Conservation (phyloP, 2,329 filamentous ascomycete genomes). For the Dactylellina haptotyla region DNA sequence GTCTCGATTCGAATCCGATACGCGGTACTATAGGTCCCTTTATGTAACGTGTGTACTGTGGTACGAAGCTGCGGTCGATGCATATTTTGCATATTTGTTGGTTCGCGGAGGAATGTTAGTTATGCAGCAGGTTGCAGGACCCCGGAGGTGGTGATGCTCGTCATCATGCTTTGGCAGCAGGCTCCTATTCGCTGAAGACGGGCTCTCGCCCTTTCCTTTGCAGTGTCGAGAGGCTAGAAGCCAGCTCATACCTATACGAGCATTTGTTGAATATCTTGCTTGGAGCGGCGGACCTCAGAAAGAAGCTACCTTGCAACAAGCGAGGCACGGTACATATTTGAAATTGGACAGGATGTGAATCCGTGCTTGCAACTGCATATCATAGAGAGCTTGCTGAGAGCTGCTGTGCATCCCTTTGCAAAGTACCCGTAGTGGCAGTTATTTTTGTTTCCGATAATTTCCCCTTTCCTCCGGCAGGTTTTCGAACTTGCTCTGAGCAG, state of each 20-base stretch:
- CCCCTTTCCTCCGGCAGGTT: slow-evolving; percentile 27
- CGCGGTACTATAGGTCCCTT: too few species aligned
- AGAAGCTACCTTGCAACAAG: background rate
- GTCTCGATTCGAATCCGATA: too few species aligned
- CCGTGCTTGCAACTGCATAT: background rate
- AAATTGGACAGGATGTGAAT: slow-evolving; percentile 18
- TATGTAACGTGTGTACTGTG: too few species aligned
- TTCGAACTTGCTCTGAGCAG: background rate
- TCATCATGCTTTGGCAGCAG: slow-evolving; percentile 44
- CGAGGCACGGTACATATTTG: background rate
- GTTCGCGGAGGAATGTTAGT: background rate
- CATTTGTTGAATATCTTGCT: background rate
- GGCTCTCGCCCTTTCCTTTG: slow-evolving; percentile 1
- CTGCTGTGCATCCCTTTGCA: background rate
- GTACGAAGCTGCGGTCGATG: slow-evolving; percentile 3
- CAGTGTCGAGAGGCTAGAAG: background rate
- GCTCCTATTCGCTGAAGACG: slow-evolving; percentile 45
- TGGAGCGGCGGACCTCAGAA: too few species aligned
- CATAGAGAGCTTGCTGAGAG: background rate
- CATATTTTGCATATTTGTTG: background rate
- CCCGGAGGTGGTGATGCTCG: slow-evolving; percentile 11
- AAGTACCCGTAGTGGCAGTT: background rate
- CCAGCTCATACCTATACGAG: slow-evolving; percentile 12
- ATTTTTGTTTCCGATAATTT: slow-evolving; percentile 38
- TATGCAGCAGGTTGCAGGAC: slow-evolving; percentile 5